A percentile compares a stretch with the other conserved stretches of the same genome.
phyloP scores from a whole-genome alignment of 148 eudicot genomes.

The Tetragonia tetragonoides region DNA sequence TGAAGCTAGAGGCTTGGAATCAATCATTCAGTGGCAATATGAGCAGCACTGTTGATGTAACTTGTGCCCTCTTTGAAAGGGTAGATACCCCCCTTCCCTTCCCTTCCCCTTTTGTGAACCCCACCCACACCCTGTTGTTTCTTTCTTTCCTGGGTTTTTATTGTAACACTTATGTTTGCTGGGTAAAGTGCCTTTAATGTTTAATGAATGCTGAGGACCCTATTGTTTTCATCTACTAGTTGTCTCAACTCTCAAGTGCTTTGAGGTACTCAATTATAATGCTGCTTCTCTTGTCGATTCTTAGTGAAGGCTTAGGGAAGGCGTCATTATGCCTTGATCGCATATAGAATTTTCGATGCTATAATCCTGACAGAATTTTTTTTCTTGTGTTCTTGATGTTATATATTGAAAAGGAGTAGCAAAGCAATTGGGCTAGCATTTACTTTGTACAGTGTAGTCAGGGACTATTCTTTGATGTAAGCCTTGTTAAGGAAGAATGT shows the following conservation, averaged over 20 bases:
- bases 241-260: neutral
- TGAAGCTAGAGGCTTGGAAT: neutral
- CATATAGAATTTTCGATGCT: neutral
- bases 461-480: neutral
- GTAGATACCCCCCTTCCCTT: conserved; percentile 30
- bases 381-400: neutral
- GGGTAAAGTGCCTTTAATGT: neutral
- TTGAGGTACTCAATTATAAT: neutral
- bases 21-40: conserved; percentile 6
- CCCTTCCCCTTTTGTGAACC: conserved; percentile 11
- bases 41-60: conserved; percentile 32
- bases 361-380: neutral
- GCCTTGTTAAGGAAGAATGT: neutral
- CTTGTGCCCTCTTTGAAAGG: conserved; percentile 29
- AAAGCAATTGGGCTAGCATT: neutral
- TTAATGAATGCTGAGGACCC: neutral
- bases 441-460: neutral
- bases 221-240: neutral
- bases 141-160: conserved; percentile 6
- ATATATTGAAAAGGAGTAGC: neutral
- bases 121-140: neutral
- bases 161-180: conserved; percentile 13
- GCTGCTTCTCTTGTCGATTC: neutral
- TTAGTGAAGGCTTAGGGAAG: neutral
- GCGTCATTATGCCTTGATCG: neutral